Base-by-base conservation (phyloP, 1,284 basidiomycete species). In the Mycosarcoma mackinlayi region DNA sequence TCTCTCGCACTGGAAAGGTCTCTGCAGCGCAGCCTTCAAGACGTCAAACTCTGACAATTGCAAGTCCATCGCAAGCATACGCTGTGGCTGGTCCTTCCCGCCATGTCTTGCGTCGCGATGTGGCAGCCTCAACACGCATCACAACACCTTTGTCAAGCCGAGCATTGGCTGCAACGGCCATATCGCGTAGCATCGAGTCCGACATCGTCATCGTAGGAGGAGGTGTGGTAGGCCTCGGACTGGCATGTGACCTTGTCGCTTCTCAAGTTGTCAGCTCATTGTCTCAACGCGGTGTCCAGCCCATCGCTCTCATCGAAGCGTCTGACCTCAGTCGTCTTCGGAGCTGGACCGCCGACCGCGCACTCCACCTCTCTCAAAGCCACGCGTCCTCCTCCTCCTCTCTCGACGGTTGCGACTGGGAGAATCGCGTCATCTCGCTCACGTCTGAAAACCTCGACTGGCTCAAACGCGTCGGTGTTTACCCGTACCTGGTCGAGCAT, bases 151-250 rank as follows among this genome's bases (percentile, higher is more conserved):
- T 37, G 4, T 31, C 31, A 23, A 46, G 27, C 6, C 46, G 62
- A 6, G 31, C 27, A 2, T 47, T 65, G 13, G 52, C 57, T 3
- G 51, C 63, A 27, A n/a, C 44, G 11, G 37, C 6, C 13, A 14
- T 33, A 14, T 14, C 46, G 6, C 42, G 48, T 16, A 35, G 31
- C 4, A 18, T 52, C 25, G 61, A 75, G 38, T 62, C 71, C 0
- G 80, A 81, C 39, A 63, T 79, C 16, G 77, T 75, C 41, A 75
- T 81, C n/a, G 67, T 81, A 5, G 80, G 80, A 7, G 80, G 66
- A n/a, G 80, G 80, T 27, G 77, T 79, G 4, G 77, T 77, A 0
- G 80, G 80, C 19, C 67, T 81, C 11, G 73, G 77, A n/a, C 59
- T 81, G 21, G 69, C 69, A 5, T 72, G 69, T 37, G 59, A 66